phyloP scores from a whole-genome alignment of 108 stramenopile species.

The Hondaea fermentalgiana region DNA sequence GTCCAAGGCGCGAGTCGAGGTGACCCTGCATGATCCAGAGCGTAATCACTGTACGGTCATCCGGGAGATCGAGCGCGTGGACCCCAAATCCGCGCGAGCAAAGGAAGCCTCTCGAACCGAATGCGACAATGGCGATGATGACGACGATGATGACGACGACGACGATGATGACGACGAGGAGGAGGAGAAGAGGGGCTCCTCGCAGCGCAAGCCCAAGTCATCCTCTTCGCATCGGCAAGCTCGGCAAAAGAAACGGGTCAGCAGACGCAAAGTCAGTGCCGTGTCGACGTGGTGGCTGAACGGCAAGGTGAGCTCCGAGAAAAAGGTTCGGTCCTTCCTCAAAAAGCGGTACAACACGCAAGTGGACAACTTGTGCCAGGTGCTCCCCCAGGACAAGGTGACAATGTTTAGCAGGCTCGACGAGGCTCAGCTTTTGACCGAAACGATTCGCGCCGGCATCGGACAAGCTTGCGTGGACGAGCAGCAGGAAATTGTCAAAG shows the following conservation, averaged over 20 bases:
- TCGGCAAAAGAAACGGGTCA: too few relatives aligned
- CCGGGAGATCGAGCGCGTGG: too few relatives aligned
- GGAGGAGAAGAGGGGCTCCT: neutral
- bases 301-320: conserved; percentile 34
- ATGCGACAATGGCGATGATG: too few relatives aligned
- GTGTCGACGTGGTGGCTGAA: conserved; percentile 46
- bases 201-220: too few relatives aligned
- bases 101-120: too few relatives aligned
- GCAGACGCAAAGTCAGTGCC: neutral
- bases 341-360: conserved; percentile 57
- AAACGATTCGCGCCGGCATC: conserved; percentile 8
- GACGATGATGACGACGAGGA: neutral
- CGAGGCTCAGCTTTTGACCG: neutral
- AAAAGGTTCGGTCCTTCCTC: conserved; percentile 58
- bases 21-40: conserved; percentile 36
- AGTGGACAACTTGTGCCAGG: conserved; percentile 86
- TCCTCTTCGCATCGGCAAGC: too few relatives aligned
- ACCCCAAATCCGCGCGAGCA: too few relatives aligned
- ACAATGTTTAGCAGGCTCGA: conserved; percentile 74
- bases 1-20: conserved; percentile 65
- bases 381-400: conserved; percentile 89
- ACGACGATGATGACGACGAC: too few relatives aligned
- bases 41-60: too few relatives aligned
- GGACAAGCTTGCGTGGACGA: neutral
- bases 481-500: neutral